A percentile compares a stretch with the other conserved stretches of the same genome.
These are phyloP conservation scores for Erythrophleum fordii DNA, from an alignment of 306 rosid species.

Conservation along the genomic window DNA sequence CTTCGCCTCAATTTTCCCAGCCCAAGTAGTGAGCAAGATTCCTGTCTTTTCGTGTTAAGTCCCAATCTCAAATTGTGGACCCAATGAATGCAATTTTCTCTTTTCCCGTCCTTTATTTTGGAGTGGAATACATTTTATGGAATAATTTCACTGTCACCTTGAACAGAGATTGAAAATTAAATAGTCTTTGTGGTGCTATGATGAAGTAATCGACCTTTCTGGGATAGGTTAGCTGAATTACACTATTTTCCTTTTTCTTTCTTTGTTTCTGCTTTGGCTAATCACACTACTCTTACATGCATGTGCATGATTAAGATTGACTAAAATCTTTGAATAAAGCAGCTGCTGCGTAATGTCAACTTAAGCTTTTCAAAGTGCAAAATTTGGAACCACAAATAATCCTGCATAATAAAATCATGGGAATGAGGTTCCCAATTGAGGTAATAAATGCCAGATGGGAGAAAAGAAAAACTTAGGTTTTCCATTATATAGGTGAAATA, in stretches of 20 bases:
- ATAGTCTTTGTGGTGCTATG: slow-evolving; percentile 35
- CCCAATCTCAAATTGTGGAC: slow-evolving; percentile 30
- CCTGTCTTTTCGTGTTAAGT: slow-evolving; percentile 38
- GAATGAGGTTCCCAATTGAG: neutral
- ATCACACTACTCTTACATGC: slow-evolving; percentile 15
- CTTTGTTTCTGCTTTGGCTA: neutral
- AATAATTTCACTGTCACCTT: slow-evolving; percentile 15
- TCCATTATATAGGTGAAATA: neutral
- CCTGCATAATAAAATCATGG: neutral
- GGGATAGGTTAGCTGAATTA: slow-evolving; percentile 27
- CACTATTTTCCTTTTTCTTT: neutral
- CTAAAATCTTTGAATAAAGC: neutral
- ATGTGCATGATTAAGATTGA: neutral
- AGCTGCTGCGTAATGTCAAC: slow-evolving; percentile 15
- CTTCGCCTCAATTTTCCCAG: neutral
- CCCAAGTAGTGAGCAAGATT: slow-evolving; percentile 18
- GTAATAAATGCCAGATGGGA: neutral
- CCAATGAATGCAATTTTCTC: slow-evolving; percentile 12
- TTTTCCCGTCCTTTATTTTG: neutral
- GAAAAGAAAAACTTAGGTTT: neutral
- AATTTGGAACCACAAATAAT: slow-evolving; percentile 29
- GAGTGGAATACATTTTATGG: slow-evolving; percentile 24
- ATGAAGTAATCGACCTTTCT: slow-evolving; percentile 39
- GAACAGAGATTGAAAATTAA: slow-evolving; percentile 29
- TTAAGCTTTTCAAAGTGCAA: slow-evolving; percentile 15